phyloP scores from a whole-genome alignment of 169 alveolate species.

The Toxoplasma gondii region DNA sequence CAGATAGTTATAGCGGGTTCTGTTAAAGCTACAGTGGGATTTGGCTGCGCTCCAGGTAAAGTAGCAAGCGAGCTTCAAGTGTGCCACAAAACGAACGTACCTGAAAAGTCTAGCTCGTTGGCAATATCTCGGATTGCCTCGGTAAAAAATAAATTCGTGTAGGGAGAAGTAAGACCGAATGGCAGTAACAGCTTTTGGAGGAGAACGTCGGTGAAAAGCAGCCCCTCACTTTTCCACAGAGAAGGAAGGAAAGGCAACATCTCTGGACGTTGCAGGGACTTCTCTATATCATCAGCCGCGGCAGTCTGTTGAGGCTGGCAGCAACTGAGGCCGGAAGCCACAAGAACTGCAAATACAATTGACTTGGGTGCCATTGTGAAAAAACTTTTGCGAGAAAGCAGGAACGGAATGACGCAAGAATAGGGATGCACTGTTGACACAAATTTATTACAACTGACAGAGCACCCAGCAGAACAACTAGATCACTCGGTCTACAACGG shows the following conservation, averaged over 20 bases:
- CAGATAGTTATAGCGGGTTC: neutral
- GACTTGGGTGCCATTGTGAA: neutral
- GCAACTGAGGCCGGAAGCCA: neutral
- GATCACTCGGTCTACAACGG: neutral
- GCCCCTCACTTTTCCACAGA: slow-evolving; percentile 26
- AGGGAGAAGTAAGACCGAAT: slow-evolving; percentile 27
- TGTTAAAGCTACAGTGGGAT: neutral
- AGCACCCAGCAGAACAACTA: neutral
- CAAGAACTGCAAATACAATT: neutral
- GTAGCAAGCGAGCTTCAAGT: too few relatives aligned
- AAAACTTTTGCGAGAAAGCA: neutral
- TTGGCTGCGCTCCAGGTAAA: neutral
- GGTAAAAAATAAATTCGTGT: slow-evolving; percentile 22
- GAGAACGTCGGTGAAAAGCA: slow-evolving; percentile 20
- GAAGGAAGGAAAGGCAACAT: neutral
- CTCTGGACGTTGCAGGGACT: slow-evolving; percentile 30
- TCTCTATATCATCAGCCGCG: slow-evolving; percentile 13
- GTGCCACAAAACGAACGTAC: neutral
- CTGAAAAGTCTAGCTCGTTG: neutral
- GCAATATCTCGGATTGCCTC: slow-evolving; percentile 24
- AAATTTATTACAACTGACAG: neutral
- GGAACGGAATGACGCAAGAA: neutral
- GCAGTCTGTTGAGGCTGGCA: neutral
- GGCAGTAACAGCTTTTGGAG: slow-evolving; percentile 31
- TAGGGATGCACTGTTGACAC: neutral